Conservation (phyloP, 305 asterid species). For the Fraxinus latifolia region DNA sequence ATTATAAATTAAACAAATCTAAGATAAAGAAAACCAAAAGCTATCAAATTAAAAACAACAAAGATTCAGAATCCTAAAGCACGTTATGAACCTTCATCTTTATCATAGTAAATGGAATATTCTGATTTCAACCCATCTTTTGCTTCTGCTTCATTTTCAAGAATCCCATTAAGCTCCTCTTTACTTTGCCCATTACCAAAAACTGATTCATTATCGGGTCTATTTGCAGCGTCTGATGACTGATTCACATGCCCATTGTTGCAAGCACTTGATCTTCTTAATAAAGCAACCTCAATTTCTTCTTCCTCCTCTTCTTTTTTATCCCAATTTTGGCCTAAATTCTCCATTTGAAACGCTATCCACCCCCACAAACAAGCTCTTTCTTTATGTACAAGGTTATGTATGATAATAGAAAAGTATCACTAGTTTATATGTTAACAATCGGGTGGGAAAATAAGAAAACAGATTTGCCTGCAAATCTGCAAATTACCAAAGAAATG, state of each 20-base stretch:
- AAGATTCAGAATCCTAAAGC: not conserved
- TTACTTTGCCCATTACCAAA: not conserved
- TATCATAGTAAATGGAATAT: not conserved
- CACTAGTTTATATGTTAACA: not conserved
- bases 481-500: not conserved
- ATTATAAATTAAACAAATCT: not conserved
- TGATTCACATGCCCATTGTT: not conserved
- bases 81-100: not conserved
- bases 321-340: not conserved
- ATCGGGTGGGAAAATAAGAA: not conserved
- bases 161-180: conserved; percentile 19
- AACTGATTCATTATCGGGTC: not conserved
- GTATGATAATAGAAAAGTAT: not conserved
- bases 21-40: not conserved
- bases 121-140: not conserved
- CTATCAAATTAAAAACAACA: not conserved
- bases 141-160: conserved; percentile 24
- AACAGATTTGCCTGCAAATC: not conserved
- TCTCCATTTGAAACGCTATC: not conserved
- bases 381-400: not conserved
- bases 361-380: not conserved
- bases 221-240: not conserved
- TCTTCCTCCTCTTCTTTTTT: not conserved
- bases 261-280: not conserved
- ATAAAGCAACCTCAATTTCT: not conserved